phyloP scores from a whole-genome alignment of 176 grass and related monocot genomes.

The Eragrostis curvula region DNA sequence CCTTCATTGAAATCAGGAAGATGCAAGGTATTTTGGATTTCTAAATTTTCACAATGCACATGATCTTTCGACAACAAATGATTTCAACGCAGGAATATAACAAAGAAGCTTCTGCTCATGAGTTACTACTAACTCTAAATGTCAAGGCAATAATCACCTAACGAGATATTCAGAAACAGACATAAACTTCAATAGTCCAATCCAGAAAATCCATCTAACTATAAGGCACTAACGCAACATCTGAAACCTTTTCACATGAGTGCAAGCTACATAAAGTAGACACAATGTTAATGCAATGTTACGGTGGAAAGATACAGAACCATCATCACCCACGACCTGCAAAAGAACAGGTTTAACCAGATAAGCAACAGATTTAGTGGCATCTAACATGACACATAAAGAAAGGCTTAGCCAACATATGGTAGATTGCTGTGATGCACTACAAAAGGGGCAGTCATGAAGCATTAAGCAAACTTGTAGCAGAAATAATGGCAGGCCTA shows the following conservation, averaged over 20 bases:
- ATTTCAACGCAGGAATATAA: neutral
- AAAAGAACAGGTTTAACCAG: constrained; percentile 38
- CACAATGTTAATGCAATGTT: neutral
- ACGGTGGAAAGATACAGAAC: constrained; percentile 77
- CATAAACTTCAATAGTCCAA: neutral
- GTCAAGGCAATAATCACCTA: neutral
- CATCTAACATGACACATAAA: neutral
- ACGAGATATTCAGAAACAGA: neutral
- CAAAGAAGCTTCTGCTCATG: neutral
- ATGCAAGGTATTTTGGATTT: neutral
- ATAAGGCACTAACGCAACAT: neutral
- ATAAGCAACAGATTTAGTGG: constrained; percentile 4
- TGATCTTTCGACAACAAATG: neutral
- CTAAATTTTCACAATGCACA: neutral
- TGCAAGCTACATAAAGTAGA: neutral
- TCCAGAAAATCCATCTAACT: neutral
- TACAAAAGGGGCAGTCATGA: neutral
- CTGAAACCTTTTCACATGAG: neutral
- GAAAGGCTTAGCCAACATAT: neutral
- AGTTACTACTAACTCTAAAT: neutral
- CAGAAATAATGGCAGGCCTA: neutral
- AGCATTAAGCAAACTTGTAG: neutral
- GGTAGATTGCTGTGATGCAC: neutral
- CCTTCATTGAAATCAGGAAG: constrained; percentile 10
- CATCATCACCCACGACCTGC: constrained; percentile 90